A percentile compares a stretch with the other conserved stretches of the same genome.
Conservation (phyloP, 108 stramenopile species). For the Cyclotella sp. region DNA sequence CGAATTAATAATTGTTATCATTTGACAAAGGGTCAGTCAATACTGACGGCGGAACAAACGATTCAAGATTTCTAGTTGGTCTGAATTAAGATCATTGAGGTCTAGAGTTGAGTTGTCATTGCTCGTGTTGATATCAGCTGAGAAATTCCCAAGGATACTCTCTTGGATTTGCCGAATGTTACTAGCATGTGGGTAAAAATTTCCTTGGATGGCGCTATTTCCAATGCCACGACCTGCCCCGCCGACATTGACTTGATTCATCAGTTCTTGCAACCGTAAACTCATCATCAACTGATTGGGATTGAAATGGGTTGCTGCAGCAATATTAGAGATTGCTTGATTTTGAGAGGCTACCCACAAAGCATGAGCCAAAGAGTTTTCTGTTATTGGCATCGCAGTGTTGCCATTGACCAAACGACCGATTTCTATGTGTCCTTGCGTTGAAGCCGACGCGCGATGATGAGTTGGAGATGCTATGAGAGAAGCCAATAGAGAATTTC, state of each 20-base stretch:
- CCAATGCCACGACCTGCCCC: neutral
- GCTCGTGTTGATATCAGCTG: too few relatives aligned
- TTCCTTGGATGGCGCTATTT: neutral
- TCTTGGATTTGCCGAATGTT: too few relatives aligned
- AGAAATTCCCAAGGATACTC: too few relatives aligned
- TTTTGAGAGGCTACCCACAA: neutral
- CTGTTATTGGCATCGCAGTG: neutral
- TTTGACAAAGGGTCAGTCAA: too few relatives aligned
- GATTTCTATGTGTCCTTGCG: neutral
- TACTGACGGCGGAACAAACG: too few relatives aligned
- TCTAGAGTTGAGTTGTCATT: too few relatives aligned
- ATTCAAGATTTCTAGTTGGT: too few relatives aligned
- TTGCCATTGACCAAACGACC: conserved; percentile 1
- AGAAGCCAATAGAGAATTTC: neutral
- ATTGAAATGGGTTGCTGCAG: neutral
- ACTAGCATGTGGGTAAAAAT: neutral
- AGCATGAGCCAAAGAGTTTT: neutral
- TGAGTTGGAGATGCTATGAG: neutral
- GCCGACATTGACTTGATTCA: neutral
- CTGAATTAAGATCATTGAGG: too few relatives aligned
- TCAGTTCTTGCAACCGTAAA: neutral
- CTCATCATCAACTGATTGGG: neutral
- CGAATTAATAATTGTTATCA: too few relatives aligned
- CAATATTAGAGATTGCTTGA: neutral
- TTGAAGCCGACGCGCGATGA: neutral